Conservation (phyloP, 805 yeast genomes). For the Candida endomychidarum region DNA sequence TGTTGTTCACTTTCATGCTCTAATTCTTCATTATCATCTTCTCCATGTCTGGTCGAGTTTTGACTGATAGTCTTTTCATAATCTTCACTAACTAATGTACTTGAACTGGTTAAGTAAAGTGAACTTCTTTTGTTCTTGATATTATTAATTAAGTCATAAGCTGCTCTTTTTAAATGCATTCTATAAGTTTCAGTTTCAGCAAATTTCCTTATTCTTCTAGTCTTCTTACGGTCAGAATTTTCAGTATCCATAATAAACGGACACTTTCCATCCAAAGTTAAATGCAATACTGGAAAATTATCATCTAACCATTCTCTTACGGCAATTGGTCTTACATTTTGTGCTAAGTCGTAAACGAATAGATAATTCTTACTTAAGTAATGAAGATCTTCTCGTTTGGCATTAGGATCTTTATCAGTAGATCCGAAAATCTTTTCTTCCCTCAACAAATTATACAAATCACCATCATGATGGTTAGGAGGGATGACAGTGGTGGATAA, state of each 20-base stretch:
- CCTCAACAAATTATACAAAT: conserved; percentile 55
- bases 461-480: conserved; percentile 15
- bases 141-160: conserved; percentile 31
- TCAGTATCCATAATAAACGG: conserved; percentile 71
- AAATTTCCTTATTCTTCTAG: conserved; percentile 38
- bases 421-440: conserved; percentile 88
- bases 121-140: conserved; percentile 22
- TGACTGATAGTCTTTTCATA: conserved; percentile 12
- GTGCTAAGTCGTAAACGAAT: conserved; percentile 77
- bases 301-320: conserved; percentile 73
- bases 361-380: conserved; percentile 72
- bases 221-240: conserved; percentile 40
- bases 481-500: background rate
- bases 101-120: conserved; percentile 24
- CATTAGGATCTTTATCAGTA: conserved; percentile 82
- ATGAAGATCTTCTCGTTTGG: conserved; percentile 79
- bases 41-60: conserved; percentile 1
- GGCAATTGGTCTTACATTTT: conserved; percentile 76
- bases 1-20: conserved; percentile 15
- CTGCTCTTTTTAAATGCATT: conserved; percentile 33
- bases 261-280: conserved; percentile 72
- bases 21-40: conserved; percentile 6
- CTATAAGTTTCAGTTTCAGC: conserved; percentile 45
- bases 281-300: conserved; percentile 55
- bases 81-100: conserved; percentile 25